Evolutionary conservation across 1,284 basidiomycete genomes (phyloP).

Genomic region (Veloboletus limbatus): DNA sequence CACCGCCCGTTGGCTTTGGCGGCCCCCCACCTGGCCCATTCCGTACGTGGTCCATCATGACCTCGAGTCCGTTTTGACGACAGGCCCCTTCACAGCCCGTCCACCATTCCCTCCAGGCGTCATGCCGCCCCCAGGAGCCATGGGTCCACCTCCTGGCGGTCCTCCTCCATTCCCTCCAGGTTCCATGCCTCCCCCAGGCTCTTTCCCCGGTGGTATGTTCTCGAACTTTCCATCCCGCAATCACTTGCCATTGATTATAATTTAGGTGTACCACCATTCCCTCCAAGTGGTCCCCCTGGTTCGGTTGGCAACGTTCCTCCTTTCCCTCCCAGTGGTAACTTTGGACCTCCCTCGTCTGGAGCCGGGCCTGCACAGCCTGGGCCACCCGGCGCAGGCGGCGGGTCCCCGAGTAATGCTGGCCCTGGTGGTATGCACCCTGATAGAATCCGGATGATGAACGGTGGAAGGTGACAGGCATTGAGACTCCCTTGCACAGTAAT

Average conservation of each 20-base stretch:
- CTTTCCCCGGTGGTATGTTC: conserved; percentile 42
- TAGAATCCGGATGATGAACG: conserved; percentile 78
- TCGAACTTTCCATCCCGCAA: not conserved
- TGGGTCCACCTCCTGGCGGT: conserved; percentile 54
- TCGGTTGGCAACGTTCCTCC: conserved; percentile 40
- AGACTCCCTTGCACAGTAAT: not conserved
- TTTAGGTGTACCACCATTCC: conserved; percentile 57
- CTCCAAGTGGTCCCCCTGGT: conserved; percentile 46
- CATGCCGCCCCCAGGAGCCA: conserved; percentile 50
- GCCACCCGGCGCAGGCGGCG: conserved; percentile 19
- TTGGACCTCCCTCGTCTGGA: conserved; percentile 33
- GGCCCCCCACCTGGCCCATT: conserved; percentile 30
- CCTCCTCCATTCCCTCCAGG: conserved; percentile 39
- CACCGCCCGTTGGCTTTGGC: conserved; percentile 51
- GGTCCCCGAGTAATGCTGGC: conserved; percentile 34
- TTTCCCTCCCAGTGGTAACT: conserved; percentile 46
- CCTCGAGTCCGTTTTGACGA: conserved; percentile 1
- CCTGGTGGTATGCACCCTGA: conserved; percentile 80
- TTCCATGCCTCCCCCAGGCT: conserved; percentile 37
- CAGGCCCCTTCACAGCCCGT: conserved; percentile 38
- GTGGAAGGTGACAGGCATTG: conserved; percentile 19
- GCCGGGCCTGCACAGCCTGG: conserved; percentile 34
- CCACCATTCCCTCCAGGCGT: conserved; percentile 70
- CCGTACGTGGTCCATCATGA: conserved; percentile 8
- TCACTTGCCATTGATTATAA: conserved; percentile 2